Base-by-base conservation (phyloP, 768 basidiomycete species). In the Krasilnikovozyma curviuscula region DNA sequence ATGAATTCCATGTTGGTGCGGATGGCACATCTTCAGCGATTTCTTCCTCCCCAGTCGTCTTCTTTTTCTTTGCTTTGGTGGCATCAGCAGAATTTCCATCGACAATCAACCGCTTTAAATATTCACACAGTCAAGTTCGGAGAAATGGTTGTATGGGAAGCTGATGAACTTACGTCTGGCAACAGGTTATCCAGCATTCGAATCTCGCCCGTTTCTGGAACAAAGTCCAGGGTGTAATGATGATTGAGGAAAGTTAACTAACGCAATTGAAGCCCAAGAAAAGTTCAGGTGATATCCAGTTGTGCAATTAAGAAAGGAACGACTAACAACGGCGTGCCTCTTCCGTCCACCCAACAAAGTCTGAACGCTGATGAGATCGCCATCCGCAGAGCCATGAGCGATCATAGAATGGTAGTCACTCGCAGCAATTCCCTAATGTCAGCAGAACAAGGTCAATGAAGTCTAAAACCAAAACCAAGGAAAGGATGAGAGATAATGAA, bases 111-210 rank as follows among this genome's bases (percentile, higher is more conserved):
- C 44, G 29, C 7, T 49, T 46, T 23, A 53, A 29, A 21, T 43
- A 37, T 13, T 49, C 51, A 21, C 29, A 25, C 19, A 14, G 19
- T 34, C 8, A 5, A 23, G 25, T 32, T 41, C 27, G 14, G 29
- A 40, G 19, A 25, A 19, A 23, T 38, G 5, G 37, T 32, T 40
- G 10, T 31, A 14, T 21, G 21, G 39, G n/a, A 16, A 31, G 21
- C 24, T n/a, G 21, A 25, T 14, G 35, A 37, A 27, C 21, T 12
- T 30, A 67, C 86, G 65, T 77, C 74, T 2, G 88, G 83, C 7
- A 80, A 62, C 56, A 91, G 77, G 21, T 75, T 73, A 49, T 97
- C 91, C n/a, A 88, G 65, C 78, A 95, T 84, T 21, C 89, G 71
- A 60, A 74, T 86, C 50, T 83, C 75, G 19, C 75, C 74, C 0